A percentile compares a stretch with the other conserved stretches of the same genome.
Conservation (phyloP, 176 grass and related monocot genomes). For the Lolium rigidum region DNA sequence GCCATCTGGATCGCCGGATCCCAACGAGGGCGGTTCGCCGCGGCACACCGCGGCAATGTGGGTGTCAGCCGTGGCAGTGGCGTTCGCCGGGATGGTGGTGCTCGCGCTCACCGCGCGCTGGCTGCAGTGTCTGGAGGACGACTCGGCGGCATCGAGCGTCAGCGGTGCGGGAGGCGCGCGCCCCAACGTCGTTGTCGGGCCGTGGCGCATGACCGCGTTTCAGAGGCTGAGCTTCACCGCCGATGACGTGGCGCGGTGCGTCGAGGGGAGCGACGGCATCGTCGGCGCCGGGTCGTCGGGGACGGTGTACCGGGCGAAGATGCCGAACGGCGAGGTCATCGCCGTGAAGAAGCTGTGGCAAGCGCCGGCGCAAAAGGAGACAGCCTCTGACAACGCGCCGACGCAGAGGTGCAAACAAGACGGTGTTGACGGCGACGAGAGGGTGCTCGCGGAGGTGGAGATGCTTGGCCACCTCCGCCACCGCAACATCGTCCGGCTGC, state of each 20-base stretch:
- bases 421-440: neutral
- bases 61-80: conserved; percentile 64
- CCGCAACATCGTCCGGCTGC: conserved; percentile 90
- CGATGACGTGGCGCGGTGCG: conserved; percentile 74
- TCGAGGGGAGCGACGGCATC: conserved; percentile 64
- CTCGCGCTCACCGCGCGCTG: conserved; percentile 68
- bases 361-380: conserved; percentile 51
- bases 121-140: conserved; percentile 51
- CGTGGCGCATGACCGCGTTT: conserved; percentile 82
- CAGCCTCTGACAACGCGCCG: neutral
- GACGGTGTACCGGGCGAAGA: conserved; percentile 88
- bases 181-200: conserved; percentile 10
- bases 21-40: conserved; percentile 6
- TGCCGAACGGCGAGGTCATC: conserved; percentile 82
- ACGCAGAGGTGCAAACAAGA: neutral
- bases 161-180: neutral
- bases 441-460: conserved; percentile 73
- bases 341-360: conserved; percentile 94
- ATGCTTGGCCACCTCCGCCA: conserved; percentile 79
- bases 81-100: conserved; percentile 62
- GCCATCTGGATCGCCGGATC: neutral
- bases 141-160: neutral
- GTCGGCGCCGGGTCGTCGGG: conserved; percentile 78
- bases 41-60: conserved; percentile 55
- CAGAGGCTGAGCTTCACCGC: conserved; percentile 84